phyloP scores from a whole-genome alignment of 495 filamentous ascomycete species.

The Tuber umbilicatum region DNA sequence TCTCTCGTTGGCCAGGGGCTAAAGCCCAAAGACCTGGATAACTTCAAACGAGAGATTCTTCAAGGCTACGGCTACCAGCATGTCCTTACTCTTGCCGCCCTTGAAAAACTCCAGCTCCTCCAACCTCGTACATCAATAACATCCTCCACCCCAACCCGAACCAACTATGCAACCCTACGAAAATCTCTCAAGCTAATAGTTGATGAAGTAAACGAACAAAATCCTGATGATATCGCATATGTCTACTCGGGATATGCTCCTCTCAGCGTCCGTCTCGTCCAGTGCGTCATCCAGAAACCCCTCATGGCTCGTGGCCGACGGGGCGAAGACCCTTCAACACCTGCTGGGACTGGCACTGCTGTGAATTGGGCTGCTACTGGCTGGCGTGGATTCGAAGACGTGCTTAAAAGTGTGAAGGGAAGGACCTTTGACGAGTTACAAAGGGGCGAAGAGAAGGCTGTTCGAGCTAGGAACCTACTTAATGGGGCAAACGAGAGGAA shows the following conservation, averaged over 20 bases:
- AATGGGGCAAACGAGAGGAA: conserved; percentile 67
- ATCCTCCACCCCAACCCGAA: conserved; percentile 53
- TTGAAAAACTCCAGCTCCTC: conserved; percentile 85
- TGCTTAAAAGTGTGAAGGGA: conserved; percentile 74
- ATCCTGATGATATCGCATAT: conserved; percentile 94
- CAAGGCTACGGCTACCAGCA: conserved; percentile 95
- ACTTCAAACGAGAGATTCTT: conserved; percentile 76
- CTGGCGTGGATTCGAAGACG: conserved; percentile 86
- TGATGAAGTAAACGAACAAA: conserved; percentile 92
- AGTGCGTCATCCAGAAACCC: conserved; percentile 81
- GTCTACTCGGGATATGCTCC: conserved; percentile 97
- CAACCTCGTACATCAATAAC: conserved; percentile 58
- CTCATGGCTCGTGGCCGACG: conserved; percentile 45
- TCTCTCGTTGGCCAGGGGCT: conserved; percentile 85
- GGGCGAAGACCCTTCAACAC: conserved; percentile 25
- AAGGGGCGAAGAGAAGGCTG: conserved; percentile 86
- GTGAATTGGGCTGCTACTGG: conserved; percentile 59
- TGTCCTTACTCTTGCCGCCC: conserved; percentile 74
- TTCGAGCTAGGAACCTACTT: conserved; percentile 77
- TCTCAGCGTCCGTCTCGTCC: conserved; percentile 85
- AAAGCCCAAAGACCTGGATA: conserved; percentile 76
- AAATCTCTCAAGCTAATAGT: conserved; percentile 81
- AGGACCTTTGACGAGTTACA: conserved; percentile 87
- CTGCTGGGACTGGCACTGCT: conserved; percentile 21
- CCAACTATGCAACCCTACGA: conserved; percentile 82